Conservation (phyloP, 2,329 filamentous ascomycete species). For the Paecilomyces fulvus region DNA sequence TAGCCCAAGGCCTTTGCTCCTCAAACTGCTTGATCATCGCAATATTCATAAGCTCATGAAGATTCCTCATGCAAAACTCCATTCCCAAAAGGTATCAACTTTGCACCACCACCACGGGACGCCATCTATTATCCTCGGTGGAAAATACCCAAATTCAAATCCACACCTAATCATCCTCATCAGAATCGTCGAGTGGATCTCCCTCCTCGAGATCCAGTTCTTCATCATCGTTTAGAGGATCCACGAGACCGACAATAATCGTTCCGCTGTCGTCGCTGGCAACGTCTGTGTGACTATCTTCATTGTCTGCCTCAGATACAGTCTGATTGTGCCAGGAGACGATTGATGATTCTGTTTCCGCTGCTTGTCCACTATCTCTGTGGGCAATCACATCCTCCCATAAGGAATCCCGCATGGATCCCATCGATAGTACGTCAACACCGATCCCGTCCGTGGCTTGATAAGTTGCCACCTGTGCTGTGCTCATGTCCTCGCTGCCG, state of each 20-base stretch:
- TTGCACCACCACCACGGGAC: not conserved
- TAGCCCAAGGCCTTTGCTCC: no score
- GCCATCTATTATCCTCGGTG: not conserved
- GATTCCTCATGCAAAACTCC: not conserved
- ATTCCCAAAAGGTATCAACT: not conserved
- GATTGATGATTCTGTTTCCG: not conserved
- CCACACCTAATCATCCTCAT: not conserved
- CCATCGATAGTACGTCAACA: constrained; percentile 18
- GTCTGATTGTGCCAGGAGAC: not conserved
- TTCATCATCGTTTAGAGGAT: constrained; percentile 9
- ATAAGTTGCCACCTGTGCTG: constrained; percentile 27
- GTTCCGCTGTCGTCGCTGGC: constrained; percentile 16
- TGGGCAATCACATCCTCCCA: not conserved
- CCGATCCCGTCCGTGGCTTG: constrained; percentile 23
- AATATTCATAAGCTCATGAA: not conserved
- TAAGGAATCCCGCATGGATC: constrained; percentile 3
- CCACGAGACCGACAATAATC: constrained; percentile 8
- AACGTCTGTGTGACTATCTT: constrained; percentile 7
- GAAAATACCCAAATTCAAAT: not conserved
- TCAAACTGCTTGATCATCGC: not conserved
- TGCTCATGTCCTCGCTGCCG: constrained; percentile 21
- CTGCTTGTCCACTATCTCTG: not conserved
- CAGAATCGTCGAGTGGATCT: not conserved
- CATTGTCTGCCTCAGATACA: constrained; percentile 5
- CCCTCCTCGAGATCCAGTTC: constrained; percentile 6